These are phyloP conservation scores for Talaromyces sp. DNA, from an alignment of 2,329 filamentous ascomycete genomes.

Conservation along the genomic window DNA sequence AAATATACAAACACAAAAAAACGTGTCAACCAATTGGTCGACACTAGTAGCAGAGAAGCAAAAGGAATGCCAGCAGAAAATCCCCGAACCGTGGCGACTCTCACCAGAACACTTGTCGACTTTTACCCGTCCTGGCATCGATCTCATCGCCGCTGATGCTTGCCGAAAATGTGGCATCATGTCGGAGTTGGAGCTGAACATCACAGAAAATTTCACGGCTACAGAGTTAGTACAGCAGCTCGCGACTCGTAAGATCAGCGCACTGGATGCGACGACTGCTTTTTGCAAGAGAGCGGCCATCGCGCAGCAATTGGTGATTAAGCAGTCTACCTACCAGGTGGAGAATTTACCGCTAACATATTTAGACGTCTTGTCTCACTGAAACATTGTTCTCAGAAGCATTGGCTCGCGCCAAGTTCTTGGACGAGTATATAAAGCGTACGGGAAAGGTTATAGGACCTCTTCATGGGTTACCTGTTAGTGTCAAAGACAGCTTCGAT, in stretches of 20 bases:
- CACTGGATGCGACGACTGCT: constrained; percentile 48
- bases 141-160: background rate
- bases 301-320: constrained; percentile 23
- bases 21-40: background rate
- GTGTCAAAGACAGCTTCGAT: constrained; percentile 32
- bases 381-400: constrained; percentile 38
- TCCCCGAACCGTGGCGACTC: background rate
- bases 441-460: constrained; percentile 33
- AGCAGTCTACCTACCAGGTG: background rate
- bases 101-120: background rate
- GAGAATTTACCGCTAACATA: background rate
- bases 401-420: constrained; percentile 32
- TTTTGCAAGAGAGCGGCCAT: constrained; percentile 34
- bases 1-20: background rate
- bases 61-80: background rate
- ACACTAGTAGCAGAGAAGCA: background rate
- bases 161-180: background rate
- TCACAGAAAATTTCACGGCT: constrained; percentile 4
- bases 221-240: background rate
- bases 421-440: constrained; percentile 34
- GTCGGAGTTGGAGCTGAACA: background rate
- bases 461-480: constrained; percentile 40
- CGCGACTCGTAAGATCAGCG: constrained; percentile 23
- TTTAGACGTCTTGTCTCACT: constrained; percentile 37
- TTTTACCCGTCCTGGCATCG: background rate